Conservation (phyloP, 2,329 filamentous ascomycete species). For the Canariomyces notabilis region DNA sequence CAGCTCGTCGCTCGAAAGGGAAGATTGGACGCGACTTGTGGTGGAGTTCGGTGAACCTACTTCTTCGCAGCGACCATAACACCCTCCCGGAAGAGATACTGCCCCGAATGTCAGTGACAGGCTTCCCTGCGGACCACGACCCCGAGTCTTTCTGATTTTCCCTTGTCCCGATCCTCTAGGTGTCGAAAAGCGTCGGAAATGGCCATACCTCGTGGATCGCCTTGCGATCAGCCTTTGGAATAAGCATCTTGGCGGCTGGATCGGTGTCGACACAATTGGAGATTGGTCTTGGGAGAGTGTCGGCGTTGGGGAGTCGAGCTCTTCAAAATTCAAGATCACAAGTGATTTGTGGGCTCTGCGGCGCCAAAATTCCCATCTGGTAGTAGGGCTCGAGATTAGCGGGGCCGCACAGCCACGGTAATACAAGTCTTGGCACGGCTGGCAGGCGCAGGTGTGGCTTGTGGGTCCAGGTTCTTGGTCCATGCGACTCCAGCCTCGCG, state of each 20-base stretch:
- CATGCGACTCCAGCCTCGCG: conserved; percentile 4
- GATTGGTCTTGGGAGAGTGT: conserved; percentile 45
- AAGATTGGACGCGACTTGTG: background rate
- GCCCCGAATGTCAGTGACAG: conserved; percentile 25
- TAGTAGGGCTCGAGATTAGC: conserved; percentile 26
- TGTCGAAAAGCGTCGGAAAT: conserved; percentile 9
- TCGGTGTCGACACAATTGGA: conserved; percentile 31
- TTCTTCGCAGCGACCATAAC: conserved; percentile 99
- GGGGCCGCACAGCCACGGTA: conserved; percentile 25
- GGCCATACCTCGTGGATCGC: conserved; percentile 77
- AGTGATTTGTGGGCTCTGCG: conserved; percentile 26
- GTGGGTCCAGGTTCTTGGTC: background rate
- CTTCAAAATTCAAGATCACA: conserved; percentile 27
- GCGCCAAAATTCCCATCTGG: conserved; percentile 25
- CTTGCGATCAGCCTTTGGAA: conserved; percentile 99
- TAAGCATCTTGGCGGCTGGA: conserved; percentile 74
- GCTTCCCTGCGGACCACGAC: background rate
- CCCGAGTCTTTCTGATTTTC: conserved; percentile 20
- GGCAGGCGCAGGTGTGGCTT: conserved; percentile 15
- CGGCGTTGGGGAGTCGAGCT: conserved; percentile 31
- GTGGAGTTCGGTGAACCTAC: conserved; percentile 42
- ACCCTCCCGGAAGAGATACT: conserved; percentile 80
- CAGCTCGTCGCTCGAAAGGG: conserved; percentile 3
- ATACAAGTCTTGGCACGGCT: conserved; percentile 15
- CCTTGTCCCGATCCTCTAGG: background rate